Evolutionary conservation across 139 green algal species (phyloP).

Genomic region (Volvox reticuliferus): DNA sequence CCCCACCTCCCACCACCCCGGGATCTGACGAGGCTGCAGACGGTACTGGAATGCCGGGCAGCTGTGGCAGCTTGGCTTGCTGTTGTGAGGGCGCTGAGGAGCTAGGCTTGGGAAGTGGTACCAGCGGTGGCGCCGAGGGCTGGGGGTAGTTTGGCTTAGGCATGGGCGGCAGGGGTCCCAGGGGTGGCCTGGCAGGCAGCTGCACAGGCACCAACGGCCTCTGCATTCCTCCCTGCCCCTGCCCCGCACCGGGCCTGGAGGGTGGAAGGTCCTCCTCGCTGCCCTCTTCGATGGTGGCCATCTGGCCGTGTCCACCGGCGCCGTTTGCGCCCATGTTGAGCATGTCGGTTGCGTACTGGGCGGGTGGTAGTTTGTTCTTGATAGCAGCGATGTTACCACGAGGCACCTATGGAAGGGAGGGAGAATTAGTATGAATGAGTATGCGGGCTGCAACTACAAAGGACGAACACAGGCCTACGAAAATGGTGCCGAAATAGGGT

Average conservation of each 20-base stretch:
- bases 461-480: too few relatives aligned
- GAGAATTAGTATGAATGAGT: too few relatives aligned
- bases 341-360: conserved; percentile 60
- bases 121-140: not conserved
- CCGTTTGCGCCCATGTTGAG: conserved; percentile 30
- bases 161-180: conserved; percentile 50
- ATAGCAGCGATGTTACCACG: conserved; percentile 61
- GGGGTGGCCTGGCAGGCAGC: not conserved
- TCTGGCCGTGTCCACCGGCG: not conserved
- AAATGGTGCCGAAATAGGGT: too few relatives aligned
- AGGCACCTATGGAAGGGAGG: conserved; percentile 16
- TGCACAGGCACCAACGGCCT: not conserved
- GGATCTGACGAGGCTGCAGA: not conserved
- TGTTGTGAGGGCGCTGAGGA: not conserved
- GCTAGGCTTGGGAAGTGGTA: not conserved
- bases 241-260: not conserved
- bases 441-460: too few relatives aligned
- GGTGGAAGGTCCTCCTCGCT: conserved; percentile 23
- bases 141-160: conserved; percentile 35
- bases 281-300: conserved; percentile 41
- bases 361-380: conserved; percentile 64
- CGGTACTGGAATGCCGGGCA: not conserved
- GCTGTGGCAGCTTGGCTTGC: conserved; percentile 4
- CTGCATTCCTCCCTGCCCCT: too few relatives aligned
- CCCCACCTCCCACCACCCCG: not conserved